Evolutionary conservation across 2,329 filamentous ascomycete genomes (phyloP), one percentile per base, ranked within the genome.

Genomic region (Teratosphaeria epicoccoides): DNA sequence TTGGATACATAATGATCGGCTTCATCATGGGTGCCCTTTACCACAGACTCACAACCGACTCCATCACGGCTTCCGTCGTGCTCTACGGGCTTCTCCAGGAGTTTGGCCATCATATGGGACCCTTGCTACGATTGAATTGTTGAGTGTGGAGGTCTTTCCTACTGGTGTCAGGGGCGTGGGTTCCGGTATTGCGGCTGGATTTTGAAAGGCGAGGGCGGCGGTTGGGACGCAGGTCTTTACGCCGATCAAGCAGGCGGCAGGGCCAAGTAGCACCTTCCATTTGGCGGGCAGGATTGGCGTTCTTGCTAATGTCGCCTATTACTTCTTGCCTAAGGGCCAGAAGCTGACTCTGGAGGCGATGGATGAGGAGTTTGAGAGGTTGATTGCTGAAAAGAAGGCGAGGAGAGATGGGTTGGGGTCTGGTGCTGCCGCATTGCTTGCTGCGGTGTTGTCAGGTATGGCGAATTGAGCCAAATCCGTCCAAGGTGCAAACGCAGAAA

Each of bases 31-130:
- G 76, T 20, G 70, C 70, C 45, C 64, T 73, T 1, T 78, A 76
- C 55, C 62, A 74, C 33, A 62, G 70, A 37, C 70, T 78, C 55
- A 74, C 71, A 12, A 29, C 25, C 17, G 33, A 40, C 17, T 24
- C 23, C 9, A 61, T 78, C 3, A 74, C 76, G 0, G 68, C 76
- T 4, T 78, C 78, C 56, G 70, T 78, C 10, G 67, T 78, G 14
- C 71, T 78, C 52, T 78, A 78, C 55, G 76, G 75, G 1, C 61
- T 78, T 3, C 73, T 79, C 68, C 73, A 75, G 55, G 71, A 69
- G 23, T 72, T 69, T 1, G 73, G 74, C 0, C 33, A 77, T 51
- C 33, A 77, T 51, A 61, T 78, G 49, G 76, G 76, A 0, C 76
- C 76, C 0, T 76, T 0, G 72, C 76, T 40, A 77, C 75, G 63